Percentiles rank a stretch among this genome's conserved stretches.
These are phyloP conservation scores for Aureobasidium pullulans DNA, from an alignment of 2,329 filamentous ascomycete genomes.

Conservation along the genomic window DNA sequence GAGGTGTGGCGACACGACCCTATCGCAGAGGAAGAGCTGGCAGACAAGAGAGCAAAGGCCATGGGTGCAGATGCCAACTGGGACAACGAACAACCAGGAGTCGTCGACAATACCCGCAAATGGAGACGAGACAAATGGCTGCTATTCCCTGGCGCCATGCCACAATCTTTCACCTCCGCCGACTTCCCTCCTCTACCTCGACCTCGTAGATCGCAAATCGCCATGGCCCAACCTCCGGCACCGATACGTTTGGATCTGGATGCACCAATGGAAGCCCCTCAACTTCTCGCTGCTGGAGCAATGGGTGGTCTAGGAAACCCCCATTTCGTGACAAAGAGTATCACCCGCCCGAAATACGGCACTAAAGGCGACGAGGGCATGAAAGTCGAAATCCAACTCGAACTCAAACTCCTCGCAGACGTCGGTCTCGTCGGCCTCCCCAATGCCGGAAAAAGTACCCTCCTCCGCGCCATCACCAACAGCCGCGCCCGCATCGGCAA, in stretches of 20 bases:
- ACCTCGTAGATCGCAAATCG: slow-evolving; percentile 49
- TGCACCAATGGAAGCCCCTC: slow-evolving; percentile 70
- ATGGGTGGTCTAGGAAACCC: slow-evolving; percentile 89
- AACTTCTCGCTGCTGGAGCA: slow-evolving; percentile 79
- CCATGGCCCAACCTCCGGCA: slow-evolving; percentile 60
- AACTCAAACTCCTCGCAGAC: slow-evolving; percentile 91
- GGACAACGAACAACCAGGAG: slow-evolving; percentile 31
- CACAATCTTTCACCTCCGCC: slow-evolving; percentile 58
- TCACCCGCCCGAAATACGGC: slow-evolving; percentile 74
- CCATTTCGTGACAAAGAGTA: slow-evolving; percentile 75
- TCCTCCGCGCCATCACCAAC: slow-evolving; percentile 79
- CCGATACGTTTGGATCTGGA: slow-evolving; percentile 57
- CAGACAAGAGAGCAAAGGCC: slow-evolving; percentile 25
- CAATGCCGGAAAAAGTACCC: slow-evolving; percentile 92
- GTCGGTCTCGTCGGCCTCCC: slow-evolving; percentile 90
- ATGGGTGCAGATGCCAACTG: slow-evolving; percentile 19
- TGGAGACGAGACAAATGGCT: slow-evolving; percentile 67
- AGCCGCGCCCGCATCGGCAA: slow-evolving; percentile 82
- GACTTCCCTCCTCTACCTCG: slow-evolving; percentile 52
- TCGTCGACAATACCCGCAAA: slow-evolving; percentile 28
- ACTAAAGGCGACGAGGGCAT: slow-evolving; percentile 78
- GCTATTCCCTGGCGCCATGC: slow-evolving; percentile 71
- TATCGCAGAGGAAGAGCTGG: slow-evolving; percentile 55
- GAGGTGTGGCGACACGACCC: slow-evolving; percentile 77
- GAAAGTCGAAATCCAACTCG: slow-evolving; percentile 72